These are phyloP conservation scores for Alternaria triticimaculans DNA, from an alignment of 2,329 filamentous ascomycete species.

Conservation along the genomic window DNA sequence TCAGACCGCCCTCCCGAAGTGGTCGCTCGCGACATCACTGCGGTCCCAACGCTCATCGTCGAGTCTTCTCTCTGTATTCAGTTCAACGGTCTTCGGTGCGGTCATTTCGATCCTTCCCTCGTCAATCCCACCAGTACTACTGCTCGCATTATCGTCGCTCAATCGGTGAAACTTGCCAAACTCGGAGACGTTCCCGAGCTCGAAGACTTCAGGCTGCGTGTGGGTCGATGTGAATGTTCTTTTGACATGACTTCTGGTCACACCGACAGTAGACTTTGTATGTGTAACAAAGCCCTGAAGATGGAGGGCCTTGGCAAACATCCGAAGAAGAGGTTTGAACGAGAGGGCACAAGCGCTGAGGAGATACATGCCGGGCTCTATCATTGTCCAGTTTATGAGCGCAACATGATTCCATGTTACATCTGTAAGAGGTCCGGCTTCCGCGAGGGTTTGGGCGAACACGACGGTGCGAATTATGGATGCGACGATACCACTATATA, in stretches of 20 bases:
- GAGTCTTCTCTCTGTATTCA: neutral
- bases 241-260: slow-evolving; percentile 1
- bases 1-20: slow-evolving; percentile 1
- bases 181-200: slow-evolving; percentile 14
- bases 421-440: slow-evolving; percentile 21
- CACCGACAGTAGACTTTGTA: slow-evolving; percentile 14
- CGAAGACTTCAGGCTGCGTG: slow-evolving; percentile 3
- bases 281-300: slow-evolving; percentile 27
- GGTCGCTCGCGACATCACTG: neutral
- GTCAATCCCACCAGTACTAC: neutral
- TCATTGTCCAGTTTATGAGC: slow-evolving; percentile 34
- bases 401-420: slow-evolving; percentile 29
- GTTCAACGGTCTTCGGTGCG: slow-evolving; percentile 16
- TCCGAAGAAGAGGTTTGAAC: slow-evolving; percentile 35
- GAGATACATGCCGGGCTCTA: slow-evolving; percentile 37
- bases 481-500: slow-evolving; percentile 30
- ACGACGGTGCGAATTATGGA: slow-evolving; percentile 33
- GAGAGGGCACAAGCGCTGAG: slow-evolving; percentile 31
- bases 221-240: neutral
- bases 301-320: slow-evolving; percentile 25
- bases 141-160: slow-evolving; percentile 5
- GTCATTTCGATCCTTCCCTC: slow-evolving; percentile 4
- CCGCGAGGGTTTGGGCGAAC: slow-evolving; percentile 18
- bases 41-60: neutral
- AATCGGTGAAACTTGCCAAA: slow-evolving; percentile 17